These are phyloP conservation scores for Cutaneotrichosporon mucoides DNA, from an alignment of 1,284 basidiomycete species.

Conservation along the genomic window DNA sequence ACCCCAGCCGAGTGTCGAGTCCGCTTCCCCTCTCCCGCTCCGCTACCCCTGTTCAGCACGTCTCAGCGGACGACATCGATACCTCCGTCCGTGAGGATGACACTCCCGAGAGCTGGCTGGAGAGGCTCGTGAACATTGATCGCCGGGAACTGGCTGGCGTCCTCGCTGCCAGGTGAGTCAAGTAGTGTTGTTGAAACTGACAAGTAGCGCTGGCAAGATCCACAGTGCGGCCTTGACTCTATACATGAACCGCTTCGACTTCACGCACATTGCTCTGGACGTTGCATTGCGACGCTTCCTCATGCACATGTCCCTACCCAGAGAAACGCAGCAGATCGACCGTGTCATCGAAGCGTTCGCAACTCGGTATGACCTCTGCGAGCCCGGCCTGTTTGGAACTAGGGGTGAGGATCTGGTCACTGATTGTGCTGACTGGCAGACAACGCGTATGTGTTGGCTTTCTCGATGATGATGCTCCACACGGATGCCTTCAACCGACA, in stretches of 20 bases:
- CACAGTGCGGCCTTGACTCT: conserved; percentile 65
- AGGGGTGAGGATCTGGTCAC: conserved; percentile 56
- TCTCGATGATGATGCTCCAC: conserved; percentile 98
- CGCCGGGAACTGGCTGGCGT: conserved; percentile 73
- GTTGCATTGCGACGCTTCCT: conserved; percentile 85
- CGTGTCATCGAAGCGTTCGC: conserved; percentile 95
- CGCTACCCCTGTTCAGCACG: not conserved
- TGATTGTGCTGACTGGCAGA: conserved; percentile 54
- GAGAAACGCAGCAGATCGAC: conserved; percentile 98
- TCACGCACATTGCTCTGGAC: conserved; percentile 75
- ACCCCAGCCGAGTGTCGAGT: not conserved
- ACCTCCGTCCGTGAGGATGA: not conserved
- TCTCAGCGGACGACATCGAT: not conserved
- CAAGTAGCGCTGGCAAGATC: conserved; percentile 60
- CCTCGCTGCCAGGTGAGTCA: conserved; percentile 58
- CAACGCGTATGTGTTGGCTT: conserved; percentile 93
- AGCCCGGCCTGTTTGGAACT: conserved; percentile 72
- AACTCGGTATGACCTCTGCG: conserved; percentile 74
- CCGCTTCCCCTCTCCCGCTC: not conserved
- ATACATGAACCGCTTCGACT: conserved; percentile 77
- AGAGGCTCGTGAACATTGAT: conserved; percentile 61
- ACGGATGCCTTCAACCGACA: conserved; percentile 98
- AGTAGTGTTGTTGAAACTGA: too few relatives aligned
- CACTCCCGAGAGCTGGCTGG: conserved; percentile 60
- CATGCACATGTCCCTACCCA: conserved; percentile 85